Conservation (phyloP, 768 basidiomycete genomes). For the Omphalotus guepiniiformis region DNA sequence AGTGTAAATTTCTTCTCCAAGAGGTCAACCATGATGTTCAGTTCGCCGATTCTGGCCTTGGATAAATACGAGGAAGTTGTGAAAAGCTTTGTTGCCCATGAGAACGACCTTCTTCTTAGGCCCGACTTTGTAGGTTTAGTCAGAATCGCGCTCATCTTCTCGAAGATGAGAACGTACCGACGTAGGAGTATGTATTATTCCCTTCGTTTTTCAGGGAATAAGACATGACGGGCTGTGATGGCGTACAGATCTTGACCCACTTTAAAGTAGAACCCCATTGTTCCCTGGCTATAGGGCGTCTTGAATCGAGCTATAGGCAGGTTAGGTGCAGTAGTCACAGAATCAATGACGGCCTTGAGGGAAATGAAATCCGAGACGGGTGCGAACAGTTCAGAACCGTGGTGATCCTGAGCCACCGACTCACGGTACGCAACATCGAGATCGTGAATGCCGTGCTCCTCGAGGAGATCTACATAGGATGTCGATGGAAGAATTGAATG, state of each 20-base stretch:
- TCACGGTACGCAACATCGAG: slow-evolving; percentile 27
- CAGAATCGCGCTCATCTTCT: slow-evolving; percentile 24
- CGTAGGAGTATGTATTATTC: slow-evolving; percentile 25
- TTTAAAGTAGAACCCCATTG: slow-evolving; percentile 32
- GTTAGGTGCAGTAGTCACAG: slow-evolving; percentile 31
- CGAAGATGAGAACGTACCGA: slow-evolving; percentile 25
- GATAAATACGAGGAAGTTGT: slow-evolving; percentile 25
- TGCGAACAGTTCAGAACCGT: slow-evolving; percentile 26
- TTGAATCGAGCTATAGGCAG: slow-evolving; percentile 29
- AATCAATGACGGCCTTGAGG: slow-evolving; percentile 31
- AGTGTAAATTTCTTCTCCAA: slow-evolving; percentile 19
- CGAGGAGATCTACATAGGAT: slow-evolving; percentile 25
- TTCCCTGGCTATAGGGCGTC: slow-evolving; percentile 30
- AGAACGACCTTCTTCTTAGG: slow-evolving; percentile 34
- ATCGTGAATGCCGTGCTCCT: slow-evolving; percentile 20
- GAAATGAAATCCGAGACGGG: slow-evolving; percentile 24
- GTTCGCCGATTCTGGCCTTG: slow-evolving; percentile 23
- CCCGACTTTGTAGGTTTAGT: slow-evolving; percentile 18
- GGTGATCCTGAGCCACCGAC: slow-evolving; percentile 13
- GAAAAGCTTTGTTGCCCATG: slow-evolving; percentile 29
- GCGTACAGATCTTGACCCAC: slow-evolving; percentile 26
- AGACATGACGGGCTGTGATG: slow-evolving; percentile 29
- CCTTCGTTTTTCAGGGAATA: slow-evolving; percentile 21
- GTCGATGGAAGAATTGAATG: slow-evolving; percentile 20
- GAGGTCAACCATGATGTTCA: slow-evolving; percentile 1